Conservation (phyloP, 441 rosid species). For the Gossypium schwendimanii region DNA sequence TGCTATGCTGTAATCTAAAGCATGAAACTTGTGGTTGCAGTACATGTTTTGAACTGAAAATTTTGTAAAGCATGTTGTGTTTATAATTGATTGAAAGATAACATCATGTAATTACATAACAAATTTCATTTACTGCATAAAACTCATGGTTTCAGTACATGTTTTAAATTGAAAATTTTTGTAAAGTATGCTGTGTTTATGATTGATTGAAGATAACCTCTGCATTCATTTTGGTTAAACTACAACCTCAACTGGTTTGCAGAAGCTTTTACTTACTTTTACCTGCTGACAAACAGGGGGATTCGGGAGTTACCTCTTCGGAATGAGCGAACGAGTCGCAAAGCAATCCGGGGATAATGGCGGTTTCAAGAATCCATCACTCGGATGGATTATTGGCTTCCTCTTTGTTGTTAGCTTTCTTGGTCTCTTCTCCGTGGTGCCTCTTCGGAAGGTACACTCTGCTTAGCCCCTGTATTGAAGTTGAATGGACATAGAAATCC, state of each 20-base stretch:
- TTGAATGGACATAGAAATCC: background rate
- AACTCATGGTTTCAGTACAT: background rate
- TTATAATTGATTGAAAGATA: background rate
- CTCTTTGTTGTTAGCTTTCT: constrained; percentile 85
- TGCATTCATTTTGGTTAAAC: background rate
- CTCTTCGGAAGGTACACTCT: constrained; percentile 65
- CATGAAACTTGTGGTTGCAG: background rate
- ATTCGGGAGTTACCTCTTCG: constrained; percentile 80
- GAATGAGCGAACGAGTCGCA: constrained; percentile 67
- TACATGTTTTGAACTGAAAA: background rate
- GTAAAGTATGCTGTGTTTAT: background rate
- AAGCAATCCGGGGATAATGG: constrained; percentile 34
- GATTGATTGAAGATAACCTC: background rate
- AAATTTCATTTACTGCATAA: background rate
- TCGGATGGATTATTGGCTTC: constrained; percentile 74
- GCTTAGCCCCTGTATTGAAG: background rate
- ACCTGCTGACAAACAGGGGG: constrained; percentile 43
- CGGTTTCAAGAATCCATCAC: constrained; percentile 53
- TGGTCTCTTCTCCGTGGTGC: constrained; percentile 86
- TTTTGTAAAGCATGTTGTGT: background rate
- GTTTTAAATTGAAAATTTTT: background rate
- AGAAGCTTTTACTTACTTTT: background rate
- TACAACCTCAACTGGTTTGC: background rate
- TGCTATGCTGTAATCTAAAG: background rate
- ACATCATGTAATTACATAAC: background rate